A percentile compares a stretch with the other conserved stretches of the same genome.
Conservation (phyloP, 2,329 filamentous ascomycete species). For the Pseudocercospora vitis region DNA sequence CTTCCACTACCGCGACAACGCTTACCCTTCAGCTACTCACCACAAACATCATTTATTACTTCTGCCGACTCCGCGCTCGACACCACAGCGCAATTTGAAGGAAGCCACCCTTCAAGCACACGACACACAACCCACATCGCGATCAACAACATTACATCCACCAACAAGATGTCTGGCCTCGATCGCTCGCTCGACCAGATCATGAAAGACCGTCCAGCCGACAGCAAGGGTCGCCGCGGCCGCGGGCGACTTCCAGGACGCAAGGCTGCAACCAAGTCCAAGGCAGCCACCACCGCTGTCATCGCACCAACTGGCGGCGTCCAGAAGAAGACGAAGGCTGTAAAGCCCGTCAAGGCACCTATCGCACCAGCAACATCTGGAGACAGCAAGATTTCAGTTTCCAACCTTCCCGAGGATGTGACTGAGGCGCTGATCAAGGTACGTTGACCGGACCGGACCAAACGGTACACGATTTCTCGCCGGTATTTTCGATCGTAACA, state of each 20-base stretch:
- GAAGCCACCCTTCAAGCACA: slow-evolving; percentile 2
- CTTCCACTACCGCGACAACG: slow-evolving; percentile 9
- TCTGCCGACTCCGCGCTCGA: slow-evolving; percentile 9
- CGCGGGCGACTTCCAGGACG: slow-evolving; percentile 47
- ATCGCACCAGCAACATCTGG: slow-evolving; percentile 55
- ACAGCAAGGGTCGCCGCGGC: slow-evolving; percentile 43
- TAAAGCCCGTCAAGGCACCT: slow-evolving; percentile 57
- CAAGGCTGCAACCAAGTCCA: slow-evolving; percentile 53
- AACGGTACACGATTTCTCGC: slow-evolving; percentile 39
- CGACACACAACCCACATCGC: slow-evolving; percentile 16
- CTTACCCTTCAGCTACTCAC: slow-evolving; percentile 19
- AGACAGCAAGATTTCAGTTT: slow-evolving; percentile 97
- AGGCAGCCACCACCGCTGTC: slow-evolving; percentile 42
- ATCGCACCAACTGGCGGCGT: slow-evolving; percentile 79
- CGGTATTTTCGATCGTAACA: slow-evolving; percentile 32
- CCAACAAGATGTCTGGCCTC: slow-evolving; percentile 76
- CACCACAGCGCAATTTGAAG: slow-evolving; percentile 2
- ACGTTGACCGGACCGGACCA: slow-evolving; percentile 81
- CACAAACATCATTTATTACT: slow-evolving; percentile 3
- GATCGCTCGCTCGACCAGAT: slow-evolving; percentile 98
- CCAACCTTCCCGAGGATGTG: slow-evolving; percentile 97
- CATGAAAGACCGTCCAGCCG: slow-evolving; percentile 68
- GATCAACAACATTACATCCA: slow-evolving; percentile 18
- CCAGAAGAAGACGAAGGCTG: slow-evolving; percentile 66
- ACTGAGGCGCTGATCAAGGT: slow-evolving; percentile 98